A percentile compares a stretch with the other conserved stretches of the same genome.
These are phyloP conservation scores for Osmozyma mogii DNA, from an alignment of 805 yeast species.

Conservation along the genomic window DNA sequence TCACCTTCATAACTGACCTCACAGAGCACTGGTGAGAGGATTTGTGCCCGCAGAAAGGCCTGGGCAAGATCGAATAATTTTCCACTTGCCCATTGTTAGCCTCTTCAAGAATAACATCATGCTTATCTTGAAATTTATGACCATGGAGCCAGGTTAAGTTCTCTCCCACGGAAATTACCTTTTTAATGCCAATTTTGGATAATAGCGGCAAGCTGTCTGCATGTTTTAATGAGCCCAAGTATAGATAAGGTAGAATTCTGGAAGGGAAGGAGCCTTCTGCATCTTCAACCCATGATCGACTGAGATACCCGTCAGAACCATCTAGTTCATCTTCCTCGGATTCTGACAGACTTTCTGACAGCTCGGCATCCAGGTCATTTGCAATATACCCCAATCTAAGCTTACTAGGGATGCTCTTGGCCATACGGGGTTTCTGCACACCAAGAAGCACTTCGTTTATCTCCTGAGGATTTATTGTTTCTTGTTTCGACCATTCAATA, in stretches of 20 bases:
- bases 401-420: conserved; percentile 6
- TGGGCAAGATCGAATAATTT: conserved; percentile 19
- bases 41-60: conserved; percentile 2
- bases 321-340: conserved; percentile 1
- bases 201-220: conserved; percentile 67
- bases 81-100: conserved; percentile 26
- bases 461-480: conserved; percentile 21
- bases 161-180: conserved; percentile 86
- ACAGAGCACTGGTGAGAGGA: conserved; percentile 17
- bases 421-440: conserved; percentile 2
- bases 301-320: conserved; percentile 1
- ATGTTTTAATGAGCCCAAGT: conserved; percentile 76
- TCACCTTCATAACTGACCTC: conserved; percentile 50
- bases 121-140: conserved; percentile 17
- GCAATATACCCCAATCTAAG: conserved; percentile 23
- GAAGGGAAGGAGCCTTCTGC: conserved; percentile 75
- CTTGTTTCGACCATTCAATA: conserved; percentile 25
- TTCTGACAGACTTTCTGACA: conserved; percentile 9
- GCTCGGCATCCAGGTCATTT: conserved; percentile 14
- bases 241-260: conserved; percentile 70
- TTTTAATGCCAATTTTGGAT: conserved; percentile 55
- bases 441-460: conserved; percentile 28
- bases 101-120: conserved; percentile 17
- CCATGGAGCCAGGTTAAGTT: conserved; percentile 52
- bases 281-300: conserved; percentile 29